Base-by-base conservation (phyloP, 495 filamentous ascomycete genomes). In the Trichoderma erinaceum region DNA sequence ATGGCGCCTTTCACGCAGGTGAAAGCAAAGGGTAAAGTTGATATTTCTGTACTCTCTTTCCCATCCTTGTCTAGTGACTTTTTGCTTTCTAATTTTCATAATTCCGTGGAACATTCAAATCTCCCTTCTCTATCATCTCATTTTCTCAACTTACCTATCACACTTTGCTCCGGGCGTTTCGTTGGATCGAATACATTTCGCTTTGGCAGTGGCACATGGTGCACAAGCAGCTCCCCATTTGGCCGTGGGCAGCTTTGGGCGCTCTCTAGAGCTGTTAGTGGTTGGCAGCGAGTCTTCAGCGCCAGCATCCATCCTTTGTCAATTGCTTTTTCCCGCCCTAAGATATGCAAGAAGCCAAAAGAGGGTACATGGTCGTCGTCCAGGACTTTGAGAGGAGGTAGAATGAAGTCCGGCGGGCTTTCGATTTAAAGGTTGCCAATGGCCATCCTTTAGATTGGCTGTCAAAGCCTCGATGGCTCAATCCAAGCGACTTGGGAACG, bases 191-290 rank as follows among this genome's bases (percentile, higher is more conserved):
- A 76, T 50, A 32, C 76, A 78, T 56, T 75, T 74, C 1, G 75
- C 73, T 67, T 78, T 78, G 46, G 76, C 75, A 1, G 73, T 67
- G 35, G 76, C 76, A 71, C 76, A 78, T 4, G 75, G 70, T 11
- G 75, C 73, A 52, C 75, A 78, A 16, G 76, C 76, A 15, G 75
- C 76, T 12, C 76, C 76, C 76, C 76, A 78, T 74, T 72, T 78
- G 21, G 76, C 74, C 15, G 71, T 73, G 41, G 48, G 56, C 23
- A 61, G 56, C 56, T 61, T 61, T 4, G 56, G 56, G 25, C 56
- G 23, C 25, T 61, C 56, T 61, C 27, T 61, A 11, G 23, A 61
- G 27, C 56, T 61, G 56, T 61, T 61, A 61, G 56, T 61, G 56
- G 56, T 32, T 27, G 56, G 27, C 11, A 13, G 16, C 23, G 56